Conservation (phyloP, 2,329 filamentous ascomycete genomes). For the Amauroascus verrucosus region DNA sequence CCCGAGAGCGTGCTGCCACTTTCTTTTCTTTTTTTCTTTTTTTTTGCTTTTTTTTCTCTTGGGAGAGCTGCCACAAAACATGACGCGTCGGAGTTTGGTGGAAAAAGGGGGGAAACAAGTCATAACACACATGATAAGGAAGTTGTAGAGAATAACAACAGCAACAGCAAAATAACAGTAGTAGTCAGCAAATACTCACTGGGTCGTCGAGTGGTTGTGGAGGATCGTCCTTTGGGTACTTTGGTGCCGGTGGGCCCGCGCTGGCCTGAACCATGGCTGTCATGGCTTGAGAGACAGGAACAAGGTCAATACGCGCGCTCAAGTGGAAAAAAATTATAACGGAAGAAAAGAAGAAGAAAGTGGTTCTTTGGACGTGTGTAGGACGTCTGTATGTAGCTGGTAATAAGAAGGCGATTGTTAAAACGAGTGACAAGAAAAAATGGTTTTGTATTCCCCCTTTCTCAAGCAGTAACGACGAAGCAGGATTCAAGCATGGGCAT, state of each 20-base stretch:
- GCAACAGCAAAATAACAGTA: slow-evolving; percentile 9
- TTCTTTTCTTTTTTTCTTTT: slow-evolving; percentile 1
- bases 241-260: slow-evolving; percentile 30
- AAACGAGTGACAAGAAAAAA: slow-evolving; percentile 7
- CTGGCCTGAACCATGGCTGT: slow-evolving; percentile 37
- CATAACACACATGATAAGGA: too few species aligned
- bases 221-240: slow-evolving; percentile 40
- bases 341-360: neutral
- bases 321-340: neutral
- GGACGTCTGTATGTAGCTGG: neutral
- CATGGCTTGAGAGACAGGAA: slow-evolving; percentile 21
- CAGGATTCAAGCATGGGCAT: neutral
- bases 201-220: slow-evolving; percentile 32
- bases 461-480: neutral
- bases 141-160: slow-evolving; percentile 13
- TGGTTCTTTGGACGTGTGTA: neutral
- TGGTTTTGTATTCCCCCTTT: neutral
- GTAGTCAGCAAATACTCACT: slow-evolving; percentile 30
- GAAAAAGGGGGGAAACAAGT: slow-evolving; percentile 2
- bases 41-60: neutral
- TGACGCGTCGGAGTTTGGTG: neutral
- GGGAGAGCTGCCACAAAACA: too few species aligned
- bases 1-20: neutral
- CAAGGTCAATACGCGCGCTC: neutral
- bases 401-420: neutral